A percentile compares a stretch with the other conserved stretches of the same genome.
Conservation (phyloP, 1,139 yeast genomes). For the Geotrichum europaeum region DNA sequence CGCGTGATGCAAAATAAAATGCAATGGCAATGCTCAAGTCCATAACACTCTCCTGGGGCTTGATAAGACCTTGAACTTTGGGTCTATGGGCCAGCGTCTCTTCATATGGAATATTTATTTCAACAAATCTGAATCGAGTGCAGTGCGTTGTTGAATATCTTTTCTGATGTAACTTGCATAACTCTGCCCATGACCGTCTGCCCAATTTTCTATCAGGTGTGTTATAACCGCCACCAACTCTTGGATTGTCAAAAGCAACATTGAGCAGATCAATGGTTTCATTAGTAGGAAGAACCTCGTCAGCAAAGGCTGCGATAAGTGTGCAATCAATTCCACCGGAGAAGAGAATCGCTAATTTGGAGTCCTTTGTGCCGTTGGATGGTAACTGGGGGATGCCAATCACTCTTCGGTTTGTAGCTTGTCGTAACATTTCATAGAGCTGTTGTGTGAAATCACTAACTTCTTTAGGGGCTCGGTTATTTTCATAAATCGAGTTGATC, state of each 20-base stretch:
- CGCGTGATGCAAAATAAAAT: slow-evolving; percentile 80
- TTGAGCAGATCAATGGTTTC: slow-evolving; percentile 68
- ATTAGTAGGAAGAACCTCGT: slow-evolving; percentile 34
- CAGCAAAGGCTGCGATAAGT: slow-evolving; percentile 48
- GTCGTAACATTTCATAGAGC: slow-evolving; percentile 20
- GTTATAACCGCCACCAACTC: slow-evolving; percentile 49
- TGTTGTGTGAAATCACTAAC: slow-evolving; percentile 11
- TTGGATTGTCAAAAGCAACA: slow-evolving; percentile 90
- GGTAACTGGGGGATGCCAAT: slow-evolving; percentile 39
- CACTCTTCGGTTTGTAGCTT: slow-evolving; percentile 49
- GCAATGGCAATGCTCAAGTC: slow-evolving; percentile 93
- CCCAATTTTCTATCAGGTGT: slow-evolving; percentile 86
- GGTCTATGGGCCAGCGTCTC: slow-evolving; percentile 51
- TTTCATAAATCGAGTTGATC: not conserved
- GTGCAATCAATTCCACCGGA: slow-evolving; percentile 97
- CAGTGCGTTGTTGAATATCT: not conserved
- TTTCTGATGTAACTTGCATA: slow-evolving; percentile 27
- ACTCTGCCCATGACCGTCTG: slow-evolving; percentile 49
- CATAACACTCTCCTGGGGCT: slow-evolving; percentile 87
- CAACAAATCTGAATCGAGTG: slow-evolving; percentile 45
- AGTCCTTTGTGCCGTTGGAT: not conserved
- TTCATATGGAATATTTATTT: slow-evolving; percentile 65
- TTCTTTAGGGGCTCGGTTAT: not conserved
- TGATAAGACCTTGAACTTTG: slow-evolving; percentile 59
- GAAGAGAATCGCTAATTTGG: slow-evolving; percentile 57